Base-by-base conservation (phyloP, 768 basidiomycete species). In the Cystofilobasidium bisporidii region DNA sequence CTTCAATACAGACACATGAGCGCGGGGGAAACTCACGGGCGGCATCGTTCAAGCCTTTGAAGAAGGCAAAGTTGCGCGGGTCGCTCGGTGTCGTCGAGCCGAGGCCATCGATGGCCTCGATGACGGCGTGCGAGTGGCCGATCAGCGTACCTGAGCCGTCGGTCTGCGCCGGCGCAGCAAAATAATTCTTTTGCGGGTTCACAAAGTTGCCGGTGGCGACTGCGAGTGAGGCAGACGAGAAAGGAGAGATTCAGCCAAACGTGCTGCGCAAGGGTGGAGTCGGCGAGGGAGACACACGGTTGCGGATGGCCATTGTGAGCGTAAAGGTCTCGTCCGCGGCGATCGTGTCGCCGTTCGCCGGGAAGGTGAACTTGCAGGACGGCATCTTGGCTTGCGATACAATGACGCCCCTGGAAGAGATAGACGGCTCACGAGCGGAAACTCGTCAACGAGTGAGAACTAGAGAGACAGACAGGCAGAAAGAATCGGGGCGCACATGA, bases 401-500 rank as follows among this genome's bases (percentile, higher is more conserved):
- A 28, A 64, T 64, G 50, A 26, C 22, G 12, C 63, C 63, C 61
- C 41, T 62, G 43, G 14, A 38, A 36, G 28, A 4, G 45, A 5
- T 5, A 24, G 4, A 6, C 45, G n/a, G n/a, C n/a, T 4, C 45
- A 24, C 5, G 15, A 20, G 45, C 4, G 48, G 10, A 50, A 50
- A 24, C 14, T 11, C 26, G n/a, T n/a, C n/a, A 50, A 15, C n/a
- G 11, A 56, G 43, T 43, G 17, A 41, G 20, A 43, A 43, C 4
- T 17, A 15, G 43, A 5, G 43, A 43, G 18, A 8, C 8, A 43
- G 18, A 17, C 43, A 4, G 43, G 3, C 43, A 14, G 30, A 14
- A 11, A 18, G 30, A 32, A 30, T 78, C 4, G 81, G 81, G 71
- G 87, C 83, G 61, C 83, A 83, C 76, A 85, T 84, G 9, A 82